Base-by-base conservation (phyloP, 768 basidiomycete genomes). In the Lentinus tigrinus region DNA sequence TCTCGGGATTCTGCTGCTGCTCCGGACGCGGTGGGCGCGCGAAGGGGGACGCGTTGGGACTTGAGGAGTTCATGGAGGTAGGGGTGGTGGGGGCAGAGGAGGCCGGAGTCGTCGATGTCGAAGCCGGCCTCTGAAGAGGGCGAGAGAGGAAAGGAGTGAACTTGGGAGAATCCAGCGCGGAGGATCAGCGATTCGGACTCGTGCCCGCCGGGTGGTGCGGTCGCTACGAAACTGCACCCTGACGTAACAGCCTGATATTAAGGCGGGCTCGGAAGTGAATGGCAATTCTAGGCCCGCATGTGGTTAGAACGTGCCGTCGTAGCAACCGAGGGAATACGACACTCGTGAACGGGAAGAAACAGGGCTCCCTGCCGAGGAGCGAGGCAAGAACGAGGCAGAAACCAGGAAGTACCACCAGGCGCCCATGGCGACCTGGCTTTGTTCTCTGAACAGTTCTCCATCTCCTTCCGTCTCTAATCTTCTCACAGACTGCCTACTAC, bases 21-120 rank as follows among this genome's bases (percentile, higher is more conserved):
- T 54, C 50, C n/a, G 36, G 49, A 28, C 54, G 54, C 39, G 47
- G 54, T 24, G 60, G 60, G 40, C 60, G 55, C 52, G 60, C 60
- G 24, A 56, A 57, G 10, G 58, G 31, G 23, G 50, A 10, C 27
- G 38, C 11, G n/a, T 38, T 39, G 21, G 60, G 55, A 43, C 52
- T 47, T 23, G 59, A 16, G 13, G 59, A 51, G 27, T 43, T 39
- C 51, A 56, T 61, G 39, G 52, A 44, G 47, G 13, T 14, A 13
- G 21, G 14, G 6, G 21, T 23, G 7, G 31, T 31, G 31, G 31
- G 31, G 31, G 31, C 31, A 31, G 31, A 31, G 11, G 31, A 31
- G 31, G 31, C 31, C 31, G 31, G 31, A 11, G 31, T 31, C 31
- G 31, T 31, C 7, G 6, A 31, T 31, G 7, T 11, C 31, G 31